Evolutionary conservation across 805 yeast species (phyloP), one percentile per base, ranked within the genome.

Genomic region (Saturnispora besseyi): DNA sequence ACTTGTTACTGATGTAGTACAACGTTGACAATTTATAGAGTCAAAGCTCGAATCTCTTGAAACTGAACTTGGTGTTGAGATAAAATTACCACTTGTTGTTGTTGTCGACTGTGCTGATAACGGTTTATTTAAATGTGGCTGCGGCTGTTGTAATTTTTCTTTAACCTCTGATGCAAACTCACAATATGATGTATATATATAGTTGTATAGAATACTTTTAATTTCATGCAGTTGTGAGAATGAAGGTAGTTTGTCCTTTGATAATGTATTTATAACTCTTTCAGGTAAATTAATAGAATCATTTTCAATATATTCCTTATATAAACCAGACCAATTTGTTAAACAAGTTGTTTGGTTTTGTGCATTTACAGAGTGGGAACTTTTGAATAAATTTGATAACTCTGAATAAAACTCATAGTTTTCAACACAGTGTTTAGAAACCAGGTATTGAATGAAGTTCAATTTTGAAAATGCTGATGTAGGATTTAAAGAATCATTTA

Each of bases 211-310:
- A 3, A 59, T 51, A 43, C 57, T 57, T 6, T 57, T 50, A 13
- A 62, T 55, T 18, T 54, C 53, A 9, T 45, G 43, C 36, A 67
- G 48, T 24, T 50, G 29, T 3, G 50, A 45, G 3, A 34, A 12
- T 24, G 51, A 46, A 0, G 70, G 70, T 15, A 64, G 52, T 4
- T 18, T 12, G 22, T 54, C 44, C 4, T 52, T 41, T 13, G 48
- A 45, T 12, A 62, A 45, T 10, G 51, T 43, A 13, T 41, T 44
- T 18, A 53, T 57, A 32, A 64, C 45, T 24, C 60, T 62, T 12
- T 60, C 62, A 1, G 70, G 69, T 26, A 67, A 48, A 51, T 67
- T 67, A n/a, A 67, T 58, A 34, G 60, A 66, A 44, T 62, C 62
- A 11, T 63, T 54, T 44, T 56, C 65, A 10, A 67, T 60, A 45